A percentile compares a stretch with the other conserved stretches of the same genome.
phyloP scores from a whole-genome alignment of 176 grass and related monocot genomes.

The Oryza brachyantha region DNA sequence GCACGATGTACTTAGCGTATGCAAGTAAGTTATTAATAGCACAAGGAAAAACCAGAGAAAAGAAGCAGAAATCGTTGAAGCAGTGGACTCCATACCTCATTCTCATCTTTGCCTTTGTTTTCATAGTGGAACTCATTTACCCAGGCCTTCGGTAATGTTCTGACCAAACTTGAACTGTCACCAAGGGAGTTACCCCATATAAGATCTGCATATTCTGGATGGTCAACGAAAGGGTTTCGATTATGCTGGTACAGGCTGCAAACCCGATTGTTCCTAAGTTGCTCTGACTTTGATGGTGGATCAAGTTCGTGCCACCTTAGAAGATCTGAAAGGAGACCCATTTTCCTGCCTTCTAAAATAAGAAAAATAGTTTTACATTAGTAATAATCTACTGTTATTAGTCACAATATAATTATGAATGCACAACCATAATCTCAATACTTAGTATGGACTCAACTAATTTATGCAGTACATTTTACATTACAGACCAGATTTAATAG shows the following conservation, averaged over 20 bases:
- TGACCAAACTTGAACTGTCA: neutral
- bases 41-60: neutral
- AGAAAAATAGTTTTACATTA: conserved; percentile 20
- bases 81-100: conserved; percentile 14
- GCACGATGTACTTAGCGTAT: neutral
- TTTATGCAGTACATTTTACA: neutral
- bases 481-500: neutral
- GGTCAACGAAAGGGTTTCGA: conserved; percentile 75
- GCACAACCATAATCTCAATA: neutral
- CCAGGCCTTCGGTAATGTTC: conserved; percentile 14
- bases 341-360: conserved; percentile 50
- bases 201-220: conserved; percentile 73
- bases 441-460: neutral
- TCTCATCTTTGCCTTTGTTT: conserved; percentile 41
- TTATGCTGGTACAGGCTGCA: conserved; percentile 76
- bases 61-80: neutral
- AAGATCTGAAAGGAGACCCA: conserved; percentile 70
- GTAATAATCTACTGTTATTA: neutral
- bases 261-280: conserved; percentile 59
- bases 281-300: conserved; percentile 61
- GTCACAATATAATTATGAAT: neutral
- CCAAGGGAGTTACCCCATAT: conserved; percentile 48
- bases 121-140: conserved; percentile 47
- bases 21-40: neutral
- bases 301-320: conserved; percentile 73